phyloP scores from a whole-genome alignment of 306 rosid genomes.

The Nissolia schottii region DNA sequence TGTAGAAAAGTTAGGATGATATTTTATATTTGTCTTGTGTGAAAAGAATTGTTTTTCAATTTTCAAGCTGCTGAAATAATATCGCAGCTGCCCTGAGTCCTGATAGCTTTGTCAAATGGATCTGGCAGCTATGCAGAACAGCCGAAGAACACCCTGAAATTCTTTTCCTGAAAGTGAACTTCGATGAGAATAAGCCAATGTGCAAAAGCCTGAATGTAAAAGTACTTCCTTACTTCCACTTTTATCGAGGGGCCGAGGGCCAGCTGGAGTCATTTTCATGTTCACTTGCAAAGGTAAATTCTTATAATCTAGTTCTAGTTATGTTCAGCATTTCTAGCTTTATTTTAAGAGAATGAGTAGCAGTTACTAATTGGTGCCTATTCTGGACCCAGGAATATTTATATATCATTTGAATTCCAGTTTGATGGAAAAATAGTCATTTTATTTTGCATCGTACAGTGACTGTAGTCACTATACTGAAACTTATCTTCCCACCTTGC shows the following conservation, averaged over 20 bases:
- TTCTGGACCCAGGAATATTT: not conserved
- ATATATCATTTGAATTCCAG: not conserved
- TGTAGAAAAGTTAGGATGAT: not conserved
- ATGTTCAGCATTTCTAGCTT: slow-evolving; percentile 12
- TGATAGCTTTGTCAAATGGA: slow-evolving; percentile 25
- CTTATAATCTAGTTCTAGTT: slow-evolving; percentile 5
- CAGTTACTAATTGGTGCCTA: not conserved
- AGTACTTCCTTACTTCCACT: slow-evolving; percentile 98
- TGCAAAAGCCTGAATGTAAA: slow-evolving; percentile 92
- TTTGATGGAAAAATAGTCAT: not conserved
- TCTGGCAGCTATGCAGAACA: slow-evolving; percentile 85
- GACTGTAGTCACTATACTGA: not conserved
- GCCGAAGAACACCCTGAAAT: slow-evolving; percentile 93
- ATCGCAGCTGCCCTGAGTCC: slow-evolving; percentile 4
- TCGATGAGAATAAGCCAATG: slow-evolving; percentile 98
- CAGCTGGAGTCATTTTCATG: slow-evolving; percentile 92
- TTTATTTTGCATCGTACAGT: not conserved
- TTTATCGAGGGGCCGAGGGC: slow-evolving; percentile 94
- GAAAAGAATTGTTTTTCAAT: not conserved
- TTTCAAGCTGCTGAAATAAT: slow-evolving; percentile 15
- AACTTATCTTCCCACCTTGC: slow-evolving; percentile 5
- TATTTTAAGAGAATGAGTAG: not conserved
- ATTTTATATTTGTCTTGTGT: not conserved
- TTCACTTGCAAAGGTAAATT: slow-evolving; percentile 93
- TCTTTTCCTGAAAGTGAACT: slow-evolving; percentile 82